phyloP scores from a whole-genome alignment of 345 rosid species.

The Populus nigra region DNA sequence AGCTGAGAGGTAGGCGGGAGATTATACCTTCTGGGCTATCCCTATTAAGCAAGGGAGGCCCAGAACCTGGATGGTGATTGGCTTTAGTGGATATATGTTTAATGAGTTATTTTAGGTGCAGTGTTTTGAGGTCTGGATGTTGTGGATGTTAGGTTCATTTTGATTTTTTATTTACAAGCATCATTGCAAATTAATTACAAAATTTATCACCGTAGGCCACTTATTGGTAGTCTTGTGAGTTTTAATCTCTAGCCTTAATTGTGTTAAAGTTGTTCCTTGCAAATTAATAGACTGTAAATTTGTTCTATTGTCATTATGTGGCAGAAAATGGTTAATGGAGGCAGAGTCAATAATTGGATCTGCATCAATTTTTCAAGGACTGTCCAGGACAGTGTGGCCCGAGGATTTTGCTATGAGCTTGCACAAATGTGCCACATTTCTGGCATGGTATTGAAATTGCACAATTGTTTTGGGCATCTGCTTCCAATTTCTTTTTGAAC shows the following conservation, averaged over 20 bases:
- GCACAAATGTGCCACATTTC: slow-evolving; percentile 87
- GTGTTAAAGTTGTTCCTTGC: background rate
- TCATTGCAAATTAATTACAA: background rate
- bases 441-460: slow-evolving; percentile 71
- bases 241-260: background rate
- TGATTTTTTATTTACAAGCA: background rate
- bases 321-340: slow-evolving; percentile 99
- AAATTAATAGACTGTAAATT: background rate
- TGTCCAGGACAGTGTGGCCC: slow-evolving; percentile 71
- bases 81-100: background rate
- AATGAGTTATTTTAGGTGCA: background rate
- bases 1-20: background rate
- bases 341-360: slow-evolving; percentile 81
- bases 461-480: background rate
- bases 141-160: background rate
- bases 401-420: slow-evolving; percentile 81
- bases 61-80: background rate
- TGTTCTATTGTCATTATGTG: slow-evolving; percentile 11
- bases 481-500: background rate
- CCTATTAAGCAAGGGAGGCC: background rate
- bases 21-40: background rate
- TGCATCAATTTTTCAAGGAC: slow-evolving; percentile 86
- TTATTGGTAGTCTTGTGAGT: background rate
- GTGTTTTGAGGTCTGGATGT: background rate
- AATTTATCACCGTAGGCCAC: background rate